phyloP scores from a whole-genome alignment of 2,329 filamentous ascomycete genomes.

The Aspergillus latus region DNA sequence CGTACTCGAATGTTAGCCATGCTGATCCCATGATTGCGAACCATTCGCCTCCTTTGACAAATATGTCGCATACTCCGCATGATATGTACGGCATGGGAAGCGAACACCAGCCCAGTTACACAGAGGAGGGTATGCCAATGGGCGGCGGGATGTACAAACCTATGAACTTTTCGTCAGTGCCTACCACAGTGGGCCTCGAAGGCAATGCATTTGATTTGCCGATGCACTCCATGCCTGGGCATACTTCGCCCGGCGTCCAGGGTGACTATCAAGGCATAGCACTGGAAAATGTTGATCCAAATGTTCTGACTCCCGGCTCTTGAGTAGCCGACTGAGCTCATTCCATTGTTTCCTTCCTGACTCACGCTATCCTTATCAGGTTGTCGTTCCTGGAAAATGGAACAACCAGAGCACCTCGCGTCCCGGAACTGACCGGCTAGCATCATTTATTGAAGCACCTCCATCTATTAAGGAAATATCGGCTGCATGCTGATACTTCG shows the following conservation, averaged over 20 bases:
- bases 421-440: neutral
- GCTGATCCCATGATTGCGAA: conserved; percentile 89
- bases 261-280: conserved; percentile 75
- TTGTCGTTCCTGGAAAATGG: conserved; percentile 10
- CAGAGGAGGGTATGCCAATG: conserved; percentile 77
- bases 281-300: conserved; percentile 66
- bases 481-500: conserved; percentile 9
- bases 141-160: conserved; percentile 91
- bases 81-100: conserved; percentile 65
- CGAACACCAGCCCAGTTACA: conserved; percentile 33
- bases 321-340: conserved; percentile 20
- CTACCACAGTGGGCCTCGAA: conserved; percentile 58
- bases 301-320: conserved; percentile 62
- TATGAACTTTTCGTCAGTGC: conserved; percentile 78
- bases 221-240: conserved; percentile 58
- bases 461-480: neutral
- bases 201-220: conserved; percentile 56
- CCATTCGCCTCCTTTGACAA: conserved; percentile 84
- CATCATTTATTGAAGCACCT: conserved; percentile 2
- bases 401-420: conserved; percentile 1
- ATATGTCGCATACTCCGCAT: conserved; percentile 76
- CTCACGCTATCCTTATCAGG: neutral
- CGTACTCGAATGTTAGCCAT: conserved; percentile 72
- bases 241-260: conserved; percentile 47
- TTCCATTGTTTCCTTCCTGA: neutral